These are phyloP conservation scores for Neofusicoccum laricinum DNA, from an alignment of 2,329 filamentous ascomycete genomes.

Conservation along the genomic window DNA sequence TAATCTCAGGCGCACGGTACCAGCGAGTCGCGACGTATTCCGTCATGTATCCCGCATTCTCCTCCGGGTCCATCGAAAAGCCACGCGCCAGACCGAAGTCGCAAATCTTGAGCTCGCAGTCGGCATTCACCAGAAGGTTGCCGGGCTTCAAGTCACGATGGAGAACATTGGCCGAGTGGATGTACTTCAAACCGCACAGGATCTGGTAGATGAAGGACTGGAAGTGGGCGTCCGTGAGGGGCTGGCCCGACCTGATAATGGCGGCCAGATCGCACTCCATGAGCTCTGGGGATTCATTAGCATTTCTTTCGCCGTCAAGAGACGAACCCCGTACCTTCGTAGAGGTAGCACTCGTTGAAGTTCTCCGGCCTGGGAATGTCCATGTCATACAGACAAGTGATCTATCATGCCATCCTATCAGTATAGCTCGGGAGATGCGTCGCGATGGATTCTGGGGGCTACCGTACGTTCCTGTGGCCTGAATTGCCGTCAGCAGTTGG, in stretches of 20 bases:
- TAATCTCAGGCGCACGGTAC: constrained; percentile 98
- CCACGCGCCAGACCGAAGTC: constrained; percentile 96
- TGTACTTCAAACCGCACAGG: constrained; percentile 96
- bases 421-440: constrained; percentile 57
- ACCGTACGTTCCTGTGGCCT: constrained; percentile 48
- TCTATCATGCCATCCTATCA: constrained; percentile 52
- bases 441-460: constrained; percentile 10
- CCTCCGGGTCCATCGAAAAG: constrained; percentile 94
- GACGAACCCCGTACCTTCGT: constrained; percentile 67
- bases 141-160: constrained; percentile 97
- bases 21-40: constrained; percentile 98
- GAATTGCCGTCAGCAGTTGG: constrained; percentile 23
- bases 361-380: constrained; percentile 95
- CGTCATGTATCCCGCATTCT: constrained; percentile 99
- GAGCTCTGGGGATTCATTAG: constrained; percentile 62
- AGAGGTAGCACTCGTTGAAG: constrained; percentile 99
- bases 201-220: constrained; percentile 99
- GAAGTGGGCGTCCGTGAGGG: constrained; percentile 96
- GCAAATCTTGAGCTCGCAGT: constrained; percentile 99
- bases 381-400: constrained; percentile 99
- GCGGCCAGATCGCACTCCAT: constrained; percentile 99
- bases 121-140: constrained; percentile 95
- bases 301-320: background rate
- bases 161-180: constrained; percentile 96
- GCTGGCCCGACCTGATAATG: constrained; percentile 95